Percentiles rank a stretch among this genome's conserved stretches.
These are phyloP conservation scores for Sicyos edulis DNA, from an alignment of 306 rosid species.

Conservation along the genomic window DNA sequence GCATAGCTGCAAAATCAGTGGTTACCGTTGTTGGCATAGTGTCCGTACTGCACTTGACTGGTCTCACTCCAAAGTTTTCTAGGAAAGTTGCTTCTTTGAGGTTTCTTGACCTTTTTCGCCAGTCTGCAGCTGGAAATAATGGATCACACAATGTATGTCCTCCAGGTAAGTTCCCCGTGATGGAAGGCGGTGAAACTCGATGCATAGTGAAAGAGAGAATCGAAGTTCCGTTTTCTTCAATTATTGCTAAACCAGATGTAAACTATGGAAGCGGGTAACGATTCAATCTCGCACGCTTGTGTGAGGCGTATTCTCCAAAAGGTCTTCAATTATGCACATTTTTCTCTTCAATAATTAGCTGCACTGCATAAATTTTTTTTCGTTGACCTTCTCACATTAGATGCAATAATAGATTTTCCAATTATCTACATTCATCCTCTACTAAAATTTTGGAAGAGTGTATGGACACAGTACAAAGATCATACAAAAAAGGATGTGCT, in stretches of 20 bases:
- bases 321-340: not conserved
- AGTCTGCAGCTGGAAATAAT: constrained; percentile 31
- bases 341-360: not conserved
- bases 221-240: constrained; percentile 84
- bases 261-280: constrained; percentile 81
- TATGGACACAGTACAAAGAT: not conserved
- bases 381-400: not conserved
- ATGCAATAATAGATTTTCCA: not conserved
- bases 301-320: constrained; percentile 2
- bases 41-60: constrained; percentile 59
- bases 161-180: constrained; percentile 60
- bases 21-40: constrained; percentile 63
- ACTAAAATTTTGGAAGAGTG: not conserved
- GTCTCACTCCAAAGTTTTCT: constrained; percentile 50
- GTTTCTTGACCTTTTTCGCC: constrained; percentile 29
- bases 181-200: constrained; percentile 69
- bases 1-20: constrained; percentile 59
- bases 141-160: constrained; percentile 45
- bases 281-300: not conserved
- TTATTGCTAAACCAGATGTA: constrained; percentile 74
- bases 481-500: not conserved
- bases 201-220: constrained; percentile 95
- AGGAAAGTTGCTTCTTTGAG: constrained; percentile 33
- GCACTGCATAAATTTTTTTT: not conserved
- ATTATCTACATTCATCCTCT: not conserved